Evolutionary conservation across 192 early-diverging fungal genomes (phyloP).

Genomic region (Chytriomyces sp.): DNA sequence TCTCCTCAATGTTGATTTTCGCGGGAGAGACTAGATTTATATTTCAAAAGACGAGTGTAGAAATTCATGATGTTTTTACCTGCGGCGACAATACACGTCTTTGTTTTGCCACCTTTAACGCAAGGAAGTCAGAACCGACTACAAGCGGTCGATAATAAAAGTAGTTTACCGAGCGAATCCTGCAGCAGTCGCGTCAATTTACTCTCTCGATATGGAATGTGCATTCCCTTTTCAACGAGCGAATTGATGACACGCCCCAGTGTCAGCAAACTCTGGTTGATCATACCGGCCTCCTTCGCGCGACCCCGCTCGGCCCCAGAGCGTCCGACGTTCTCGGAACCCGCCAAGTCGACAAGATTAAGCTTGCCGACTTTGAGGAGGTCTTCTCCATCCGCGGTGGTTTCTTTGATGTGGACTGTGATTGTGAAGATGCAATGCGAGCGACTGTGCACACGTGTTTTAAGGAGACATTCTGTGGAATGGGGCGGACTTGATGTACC

Average conservation of each 20-base stretch:
- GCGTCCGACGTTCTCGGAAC: slow-evolving; percentile 89
- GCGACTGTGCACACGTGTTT: slow-evolving; percentile 57
- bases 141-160: neutral
- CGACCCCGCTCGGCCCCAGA: slow-evolving; percentile 82
- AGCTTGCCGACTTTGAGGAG: slow-evolving; percentile 91
- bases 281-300: slow-evolving; percentile 86
- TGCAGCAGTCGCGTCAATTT: slow-evolving; percentile 89
- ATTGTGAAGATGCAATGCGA: slow-evolving; percentile 94
- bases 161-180: slow-evolving; percentile 90
- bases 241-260: slow-evolving; percentile 97
- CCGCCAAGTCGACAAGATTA: slow-evolving; percentile 94
- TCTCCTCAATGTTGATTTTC: slow-evolving; percentile 79
- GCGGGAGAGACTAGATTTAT: slow-evolving; percentile 67
- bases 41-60: neutral
- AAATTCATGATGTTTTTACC: slow-evolving; percentile 20
- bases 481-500: neutral
- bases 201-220: slow-evolving; percentile 95
- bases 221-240: slow-evolving; percentile 72
- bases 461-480: too few relatives aligned
- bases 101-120: slow-evolving; percentile 70
- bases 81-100: slow-evolving; percentile 95
- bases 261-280: slow-evolving; percentile 90
- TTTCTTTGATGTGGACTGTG: slow-evolving; percentile 86
- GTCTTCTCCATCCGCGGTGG: slow-evolving; percentile 78
- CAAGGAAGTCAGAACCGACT: slow-evolving; percentile 55